phyloP scores from a whole-genome alignment of 2,329 filamentous ascomycete genomes.

The Microcyclospora pomicola region DNA sequence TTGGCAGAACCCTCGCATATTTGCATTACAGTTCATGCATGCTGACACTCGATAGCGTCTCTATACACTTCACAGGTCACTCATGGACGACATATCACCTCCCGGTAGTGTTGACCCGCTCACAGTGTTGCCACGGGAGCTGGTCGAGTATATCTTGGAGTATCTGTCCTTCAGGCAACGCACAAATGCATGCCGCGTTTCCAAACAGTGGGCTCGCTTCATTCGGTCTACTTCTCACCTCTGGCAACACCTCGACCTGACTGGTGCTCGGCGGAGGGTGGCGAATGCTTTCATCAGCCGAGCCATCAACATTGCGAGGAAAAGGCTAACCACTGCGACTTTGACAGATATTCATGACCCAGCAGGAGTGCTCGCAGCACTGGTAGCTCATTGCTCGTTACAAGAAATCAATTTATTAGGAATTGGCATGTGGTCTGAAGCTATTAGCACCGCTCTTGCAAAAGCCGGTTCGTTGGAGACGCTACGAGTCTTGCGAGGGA shows the following conservation, averaged over 20 bases:
- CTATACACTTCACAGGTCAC: constrained; percentile 31
- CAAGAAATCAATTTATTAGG: constrained; percentile 21
- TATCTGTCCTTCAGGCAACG: constrained; percentile 38
- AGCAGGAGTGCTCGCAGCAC: constrained; percentile 25
- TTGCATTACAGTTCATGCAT: not conserved
- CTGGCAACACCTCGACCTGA: constrained; percentile 42
- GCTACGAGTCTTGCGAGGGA: constrained; percentile 6
- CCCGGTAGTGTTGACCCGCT: constrained; percentile 38
- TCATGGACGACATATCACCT: constrained; percentile 29
- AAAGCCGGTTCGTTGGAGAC: constrained; percentile 9
- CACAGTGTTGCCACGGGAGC: constrained; percentile 38
- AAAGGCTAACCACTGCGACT: constrained; percentile 22
- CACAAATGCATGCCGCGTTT: constrained; percentile 39
- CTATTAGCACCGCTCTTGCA: constrained; percentile 8
- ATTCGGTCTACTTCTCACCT: constrained; percentile 33
- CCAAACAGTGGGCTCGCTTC: constrained; percentile 40
- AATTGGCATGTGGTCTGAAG: constrained; percentile 13
- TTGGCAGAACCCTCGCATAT: constrained; percentile 1
- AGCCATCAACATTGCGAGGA: constrained; percentile 28
- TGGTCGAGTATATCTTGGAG: constrained; percentile 38
- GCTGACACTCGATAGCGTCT: constrained; percentile 6
- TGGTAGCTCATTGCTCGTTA: constrained; percentile 25
- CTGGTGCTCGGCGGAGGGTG: constrained; percentile 29
- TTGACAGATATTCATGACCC: constrained; percentile 26
- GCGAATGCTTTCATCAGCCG: constrained; percentile 28